Base-by-base conservation (phyloP, 352 stramenopile species). In the Phytophthora pluvialis region DNA sequence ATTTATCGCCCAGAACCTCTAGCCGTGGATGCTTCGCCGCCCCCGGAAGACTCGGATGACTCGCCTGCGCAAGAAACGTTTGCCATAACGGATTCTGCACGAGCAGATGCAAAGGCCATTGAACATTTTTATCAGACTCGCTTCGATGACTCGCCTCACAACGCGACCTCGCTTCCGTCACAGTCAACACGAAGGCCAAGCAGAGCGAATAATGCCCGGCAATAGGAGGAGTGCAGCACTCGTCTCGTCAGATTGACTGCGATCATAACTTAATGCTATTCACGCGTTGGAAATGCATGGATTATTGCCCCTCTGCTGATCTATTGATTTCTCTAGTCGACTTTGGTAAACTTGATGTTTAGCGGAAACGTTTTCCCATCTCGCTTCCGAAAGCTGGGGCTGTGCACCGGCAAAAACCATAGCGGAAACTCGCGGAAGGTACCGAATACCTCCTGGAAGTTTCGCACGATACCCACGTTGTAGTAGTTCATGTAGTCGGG, bases 401-500 rank as follows among this genome's bases (percentile, higher is more conserved):
- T 87, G 28, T 81, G 78, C 1, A 94, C 16, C 3, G 88, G 88
- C 3, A 95, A 12, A 59, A 93, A 91, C 83, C 85, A 93, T 59
- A 86, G 86, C 11, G 73, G 73, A 26, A 88, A 49, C 57, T 91
- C 81, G 3, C 50, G 51, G 31, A 78, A 83, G 12, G 81, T 81
- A 7, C 88, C 88, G 25, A 95, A 87, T 9, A 95, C 81, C 68
- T 92, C 79, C 59, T 90, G 76, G 29, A 94, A 61, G 67, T 96
- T 96, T 52, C 67, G 66, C 18, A 87, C n/a, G 3, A 93, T 53
- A 32, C 88, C 86, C 32, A 94, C 42, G 57, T 93, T 78, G 57
- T 83, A 96, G 69, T 85, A 91, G 48, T 96, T 93, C 57, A 93
- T 67, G 63, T 86, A 94, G 31, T 83, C 77, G n/a, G 78, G 76